These are phyloP conservation scores for Lophiotrema nucula DNA, from an alignment of 495 filamentous ascomycete species.

Conservation along the genomic window DNA sequence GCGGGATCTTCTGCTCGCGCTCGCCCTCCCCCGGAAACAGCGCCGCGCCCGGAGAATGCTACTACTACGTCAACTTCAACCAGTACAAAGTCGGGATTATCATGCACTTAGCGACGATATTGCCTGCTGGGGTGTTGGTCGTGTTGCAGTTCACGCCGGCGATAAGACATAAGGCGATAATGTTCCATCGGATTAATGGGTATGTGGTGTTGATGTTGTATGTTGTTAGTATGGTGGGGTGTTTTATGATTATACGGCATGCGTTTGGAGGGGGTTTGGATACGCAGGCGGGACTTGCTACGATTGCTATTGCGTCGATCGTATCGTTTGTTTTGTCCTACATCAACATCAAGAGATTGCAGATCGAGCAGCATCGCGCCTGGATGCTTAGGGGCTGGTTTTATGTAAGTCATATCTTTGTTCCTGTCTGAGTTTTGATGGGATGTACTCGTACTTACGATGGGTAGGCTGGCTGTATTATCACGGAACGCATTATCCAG, in stretches of 20 bases:
- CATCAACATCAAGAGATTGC: slow-evolving; percentile 52
- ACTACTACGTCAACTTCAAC: slow-evolving; percentile 43
- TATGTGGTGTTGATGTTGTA: slow-evolving; percentile 48
- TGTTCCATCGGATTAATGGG: slow-evolving; percentile 56
- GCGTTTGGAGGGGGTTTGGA: slow-evolving; percentile 49
- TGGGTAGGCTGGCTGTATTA: slow-evolving; percentile 41
- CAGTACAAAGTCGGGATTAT: slow-evolving; percentile 47
- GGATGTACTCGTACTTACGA: slow-evolving; percentile 22
- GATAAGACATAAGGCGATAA: slow-evolving; percentile 48
- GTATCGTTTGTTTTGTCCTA: slow-evolving; percentile 42
- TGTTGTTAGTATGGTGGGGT: slow-evolving; percentile 41
- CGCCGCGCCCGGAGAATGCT: slow-evolving; percentile 52
- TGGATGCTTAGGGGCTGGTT: slow-evolving; percentile 57
- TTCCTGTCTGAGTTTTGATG: neutral
- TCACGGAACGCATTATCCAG: slow-evolving; percentile 50
- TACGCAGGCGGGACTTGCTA: slow-evolving; percentile 42
- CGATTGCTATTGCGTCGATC: slow-evolving; percentile 43
- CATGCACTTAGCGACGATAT: slow-evolving; percentile 47
- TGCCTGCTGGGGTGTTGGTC: slow-evolving; percentile 50
- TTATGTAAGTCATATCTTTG: slow-evolving; percentile 37
- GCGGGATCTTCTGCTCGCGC: slow-evolving; percentile 12
- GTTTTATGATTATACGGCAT: slow-evolving; percentile 47
- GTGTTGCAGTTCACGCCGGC: slow-evolving; percentile 53
- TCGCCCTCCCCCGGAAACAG: slow-evolving; percentile 14
- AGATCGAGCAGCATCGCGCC: slow-evolving; percentile 56